Percentiles rank a stretch among this genome's conserved stretches.
Evolutionary conservation across 768 basidiomycete genomes (phyloP).

Genomic region (Hericium erinaceus): DNA sequence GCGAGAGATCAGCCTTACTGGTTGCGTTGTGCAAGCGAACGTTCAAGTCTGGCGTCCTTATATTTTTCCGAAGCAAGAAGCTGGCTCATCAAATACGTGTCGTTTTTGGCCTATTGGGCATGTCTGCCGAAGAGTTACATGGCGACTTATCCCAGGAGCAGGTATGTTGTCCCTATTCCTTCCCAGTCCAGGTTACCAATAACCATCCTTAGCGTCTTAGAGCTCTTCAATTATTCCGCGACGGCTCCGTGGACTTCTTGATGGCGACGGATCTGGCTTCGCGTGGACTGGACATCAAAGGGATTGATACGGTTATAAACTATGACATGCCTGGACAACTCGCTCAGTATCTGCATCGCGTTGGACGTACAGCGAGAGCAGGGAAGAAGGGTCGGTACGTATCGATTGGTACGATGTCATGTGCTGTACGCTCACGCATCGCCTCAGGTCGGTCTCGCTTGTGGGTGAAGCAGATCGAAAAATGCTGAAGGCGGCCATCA

Average conservation of each 20-base stretch:
- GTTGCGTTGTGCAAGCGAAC: slow-evolving; percentile 80
- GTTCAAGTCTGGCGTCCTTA: slow-evolving; percentile 75
- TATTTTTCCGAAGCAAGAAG: slow-evolving; percentile 96
- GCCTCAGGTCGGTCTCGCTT: slow-evolving; percentile 75
- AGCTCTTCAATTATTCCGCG: slow-evolving; percentile 81
- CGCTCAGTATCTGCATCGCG: slow-evolving; percentile 92
- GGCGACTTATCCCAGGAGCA: slow-evolving; percentile 96
- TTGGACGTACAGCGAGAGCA: slow-evolving; percentile 94
- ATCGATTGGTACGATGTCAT: background rate
- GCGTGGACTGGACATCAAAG: slow-evolving; percentile 94
- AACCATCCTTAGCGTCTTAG: slow-evolving; percentile 57
- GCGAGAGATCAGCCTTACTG: slow-evolving; percentile 68
- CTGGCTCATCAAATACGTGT: slow-evolving; percentile 95
- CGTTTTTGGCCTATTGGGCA: slow-evolving; percentile 79
- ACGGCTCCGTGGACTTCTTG: slow-evolving; percentile 80
- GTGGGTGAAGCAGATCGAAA: slow-evolving; percentile 95
- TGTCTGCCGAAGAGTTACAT: slow-evolving; percentile 89
- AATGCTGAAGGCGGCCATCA: slow-evolving; percentile 92
- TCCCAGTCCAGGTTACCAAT: slow-evolving; percentile 10
- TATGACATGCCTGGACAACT: slow-evolving; percentile 96
- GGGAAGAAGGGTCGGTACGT: slow-evolving; percentile 84
- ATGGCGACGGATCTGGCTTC: slow-evolving; percentile 97
- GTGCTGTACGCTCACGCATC: background rate
- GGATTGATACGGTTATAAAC: slow-evolving; percentile 95
- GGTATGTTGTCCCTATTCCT: slow-evolving; percentile 30